Percentiles rank a stretch among this genome's conserved stretches.
These are phyloP conservation scores for Fusarium newnesense DNA, from an alignment of 2,329 filamentous ascomycete species.

Conservation along the genomic window DNA sequence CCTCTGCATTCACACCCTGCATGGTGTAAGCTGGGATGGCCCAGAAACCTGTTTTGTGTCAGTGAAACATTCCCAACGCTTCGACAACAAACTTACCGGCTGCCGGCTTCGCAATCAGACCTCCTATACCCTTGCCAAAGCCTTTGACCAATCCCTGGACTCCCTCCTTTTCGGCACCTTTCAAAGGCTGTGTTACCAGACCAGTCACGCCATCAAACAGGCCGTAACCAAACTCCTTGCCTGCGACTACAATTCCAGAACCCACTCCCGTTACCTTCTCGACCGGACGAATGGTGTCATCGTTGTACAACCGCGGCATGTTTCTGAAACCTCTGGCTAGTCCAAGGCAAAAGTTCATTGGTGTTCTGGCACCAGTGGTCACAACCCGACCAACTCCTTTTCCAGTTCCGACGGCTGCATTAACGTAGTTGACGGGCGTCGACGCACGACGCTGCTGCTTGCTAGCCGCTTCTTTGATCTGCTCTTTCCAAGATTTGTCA, in stretches of 20 bases:
- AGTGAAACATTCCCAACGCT: background rate
- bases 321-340: conserved; percentile 90
- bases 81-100: conserved; percentile 65
- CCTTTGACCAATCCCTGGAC: conserved; percentile 76
- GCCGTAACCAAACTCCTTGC: conserved; percentile 80
- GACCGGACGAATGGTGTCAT: conserved; percentile 80
- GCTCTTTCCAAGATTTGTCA: conserved; percentile 27
- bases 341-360: conserved; percentile 85
- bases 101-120: conserved; percentile 82
- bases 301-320: conserved; percentile 84
- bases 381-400: conserved; percentile 79
- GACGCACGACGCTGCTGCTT: conserved; percentile 32
- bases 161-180: conserved; percentile 63
- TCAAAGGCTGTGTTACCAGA: conserved; percentile 79
- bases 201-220: conserved; percentile 86
- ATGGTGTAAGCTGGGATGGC: conserved; percentile 82
- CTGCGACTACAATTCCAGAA: conserved; percentile 80
- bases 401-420: conserved; percentile 71
- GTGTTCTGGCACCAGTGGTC: conserved; percentile 78
- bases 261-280: conserved; percentile 82
- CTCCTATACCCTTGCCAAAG: conserved; percentile 84
- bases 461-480: conserved; percentile 28
- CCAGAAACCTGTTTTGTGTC: conserved; percentile 61
- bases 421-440: conserved; percentile 46
- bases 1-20: conserved; percentile 83